Base-by-base conservation (phyloP, 2,329 filamentous ascomycete genomes). In the Esteya vermicola region DNA sequence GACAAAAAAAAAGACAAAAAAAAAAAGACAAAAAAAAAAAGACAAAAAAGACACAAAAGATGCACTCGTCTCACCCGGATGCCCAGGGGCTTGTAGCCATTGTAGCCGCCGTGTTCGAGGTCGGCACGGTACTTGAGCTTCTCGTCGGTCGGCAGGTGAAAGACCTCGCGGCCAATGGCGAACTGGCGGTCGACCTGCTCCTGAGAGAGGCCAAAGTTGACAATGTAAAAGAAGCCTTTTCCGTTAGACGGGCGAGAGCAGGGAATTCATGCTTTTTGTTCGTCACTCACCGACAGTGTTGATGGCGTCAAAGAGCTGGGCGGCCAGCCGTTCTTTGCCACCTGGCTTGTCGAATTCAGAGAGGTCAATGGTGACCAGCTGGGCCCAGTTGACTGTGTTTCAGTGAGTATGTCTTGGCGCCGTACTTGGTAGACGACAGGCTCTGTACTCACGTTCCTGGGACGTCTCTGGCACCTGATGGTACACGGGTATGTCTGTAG, bases 171-270 rank as follows among this genome's bases (percentile, higher is more conserved):
- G 1, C 65, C 71, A 2, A 75, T 59, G 20, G 70, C 70, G 46
- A 74, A 75, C 46, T 75, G 70, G 3, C 59, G 56, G 46, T 74
- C 64, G 6, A 75, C 63, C 47, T 70, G 61, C 38, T 72, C 69
- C 49, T 73, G 68, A 6, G 56, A 57, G 23, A 75, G 62, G 43
- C 67, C 68, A 48, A 68, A 74, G 55, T 76, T 73, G 43, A 67
- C 70, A 18, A 75, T 64, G 44, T 73, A 72, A 52, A 75, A 75
- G 57, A 74, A 68, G 7, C 61, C 45, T 22, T 54, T 50, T n/a
- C n/a, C n/a, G n/a, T n/a, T n/a, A n/a, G n/a, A n/a, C n/a, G n/a
- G n/a, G n/a, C n/a, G n/a, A n/a, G n/a, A n/a, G n/a, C n/a, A n/a
- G n/a, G n/a, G n/a, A n/a, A n/a, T n/a, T n/a, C n/a, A n/a, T n/a